Percentiles rank a stretch among this genome's conserved stretches.
Conservation (phyloP, 1,284 basidiomycete species). For the Apiotrichum montevideense region DNA sequence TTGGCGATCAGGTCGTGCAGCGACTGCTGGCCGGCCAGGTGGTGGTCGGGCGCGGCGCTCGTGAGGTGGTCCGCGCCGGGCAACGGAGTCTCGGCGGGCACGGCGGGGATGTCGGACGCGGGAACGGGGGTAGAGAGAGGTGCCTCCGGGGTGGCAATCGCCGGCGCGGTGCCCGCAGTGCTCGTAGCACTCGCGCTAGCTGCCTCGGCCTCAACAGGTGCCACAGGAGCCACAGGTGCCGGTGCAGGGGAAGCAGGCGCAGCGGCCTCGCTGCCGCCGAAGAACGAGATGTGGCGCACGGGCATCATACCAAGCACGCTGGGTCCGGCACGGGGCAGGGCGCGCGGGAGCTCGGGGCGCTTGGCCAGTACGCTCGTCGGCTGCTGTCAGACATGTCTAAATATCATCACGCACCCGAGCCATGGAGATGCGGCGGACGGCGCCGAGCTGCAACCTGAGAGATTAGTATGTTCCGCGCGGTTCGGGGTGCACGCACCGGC, state of each 20-base stretch:
- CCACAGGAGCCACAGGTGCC: no score
- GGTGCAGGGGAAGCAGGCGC: no score
- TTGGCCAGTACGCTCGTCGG: constrained; percentile 34
- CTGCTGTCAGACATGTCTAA: constrained; percentile 7
- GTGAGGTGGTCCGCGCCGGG: constrained; percentile 10
- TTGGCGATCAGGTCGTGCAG: constrained; percentile 41
- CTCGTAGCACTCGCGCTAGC: background rate
- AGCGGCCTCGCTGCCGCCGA: background rate
- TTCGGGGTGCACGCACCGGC: constrained; percentile 5
- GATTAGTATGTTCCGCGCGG: background rate
- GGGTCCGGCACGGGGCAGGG: background rate
- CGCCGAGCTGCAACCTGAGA: constrained; percentile 9
- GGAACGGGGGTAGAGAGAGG: constrained; percentile 7
- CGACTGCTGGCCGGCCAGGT: constrained; percentile 31
- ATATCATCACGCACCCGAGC: constrained; percentile 1
- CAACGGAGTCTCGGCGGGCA: constrained; percentile 4
- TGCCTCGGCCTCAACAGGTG: no score
- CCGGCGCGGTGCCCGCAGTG: background rate
- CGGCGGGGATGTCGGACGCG: constrained; percentile 7
- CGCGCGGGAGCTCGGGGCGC: constrained; percentile 19
- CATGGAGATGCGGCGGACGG: constrained; percentile 19
- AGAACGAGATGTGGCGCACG: constrained; percentile 5
- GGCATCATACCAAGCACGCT: background rate
- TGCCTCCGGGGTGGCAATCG: background rate
- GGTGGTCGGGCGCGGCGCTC: constrained; percentile 16